phyloP scores from a whole-genome alignment of 139 green algal genomes.

The Microglena sp. region DNA sequence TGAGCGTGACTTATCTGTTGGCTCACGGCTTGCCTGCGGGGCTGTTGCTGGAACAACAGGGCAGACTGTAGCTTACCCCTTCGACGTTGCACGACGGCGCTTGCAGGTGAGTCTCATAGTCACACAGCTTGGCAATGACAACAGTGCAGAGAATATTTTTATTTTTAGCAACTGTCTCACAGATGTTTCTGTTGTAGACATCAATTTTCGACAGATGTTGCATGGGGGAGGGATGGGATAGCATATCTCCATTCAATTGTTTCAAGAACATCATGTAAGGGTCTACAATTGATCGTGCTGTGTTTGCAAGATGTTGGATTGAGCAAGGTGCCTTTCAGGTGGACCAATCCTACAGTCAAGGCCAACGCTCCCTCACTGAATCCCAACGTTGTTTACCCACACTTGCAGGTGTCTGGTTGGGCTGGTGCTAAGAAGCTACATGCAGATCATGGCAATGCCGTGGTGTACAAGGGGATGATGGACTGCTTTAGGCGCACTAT shows the following conservation, averaged over 20 bases:
- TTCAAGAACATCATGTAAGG: no score
- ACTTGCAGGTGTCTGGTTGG: slow-evolving; percentile 69
- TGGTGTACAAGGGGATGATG: slow-evolving; percentile 90
- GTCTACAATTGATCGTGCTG: no score
- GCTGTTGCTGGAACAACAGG: slow-evolving; percentile 84
- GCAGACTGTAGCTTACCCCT: slow-evolving; percentile 96
- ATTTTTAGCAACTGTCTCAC: no score
- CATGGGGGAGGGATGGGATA: no score
- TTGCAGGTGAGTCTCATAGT: slow-evolving; percentile 67
- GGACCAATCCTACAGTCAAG: no score
- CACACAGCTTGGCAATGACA: no score
- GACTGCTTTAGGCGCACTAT: slow-evolving; percentile 91
- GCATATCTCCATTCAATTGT: no score
- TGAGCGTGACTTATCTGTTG: slow-evolving; percentile 75
- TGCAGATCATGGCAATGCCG: slow-evolving; percentile 43
- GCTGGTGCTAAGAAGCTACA: slow-evolving; percentile 59
- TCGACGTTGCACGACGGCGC: slow-evolving; percentile 87
- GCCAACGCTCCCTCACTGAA: not conserved
- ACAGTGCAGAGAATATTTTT: no score
- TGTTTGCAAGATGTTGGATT: no score
- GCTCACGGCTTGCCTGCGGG: slow-evolving; percentile 75
- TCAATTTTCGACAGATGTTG: no score
- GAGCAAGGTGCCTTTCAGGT: no score
- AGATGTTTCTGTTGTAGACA: no score
- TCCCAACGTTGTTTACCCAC: not conserved